Evolutionary conservation across 306 rosid species (phyloP), one percentile per base, ranked within the genome.

Genomic region (Aeschynomene evenia): DNA sequence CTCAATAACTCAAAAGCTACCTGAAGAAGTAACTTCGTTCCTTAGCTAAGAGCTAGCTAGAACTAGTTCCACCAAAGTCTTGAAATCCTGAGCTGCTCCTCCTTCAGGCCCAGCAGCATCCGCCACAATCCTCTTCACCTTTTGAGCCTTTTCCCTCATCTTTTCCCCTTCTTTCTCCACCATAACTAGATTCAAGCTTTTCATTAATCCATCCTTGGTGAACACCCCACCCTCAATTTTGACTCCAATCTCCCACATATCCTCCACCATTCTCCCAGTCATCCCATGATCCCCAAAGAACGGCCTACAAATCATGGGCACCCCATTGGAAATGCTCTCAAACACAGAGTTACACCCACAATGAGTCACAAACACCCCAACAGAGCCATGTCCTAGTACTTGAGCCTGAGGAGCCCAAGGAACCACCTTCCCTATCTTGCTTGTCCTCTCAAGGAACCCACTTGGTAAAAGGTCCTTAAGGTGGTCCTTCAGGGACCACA

Each of bases 271-370:
- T 36, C 81, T 71, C 1, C 59, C 81, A 18, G 52, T 28, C 77
- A 86, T 70, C 13, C 37, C 51, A 0, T 86, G 82, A 48, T 86
- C 91, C 24, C 81, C 88, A n/a, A 81, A 83, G 10, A 65, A 81
- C 0, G 84, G 88, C 75, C 86, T 61, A 33, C 79, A 66, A 2
- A 86, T 76, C 84, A 87, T 78, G 1, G 92, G 89, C 16, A 87
- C 89, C 14, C 79, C 85, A 39, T 59, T 71, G 2, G 73, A 76
- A 9, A 88, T 48, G 29, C 87, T 67, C 70, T 88, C 90, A 31
- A 11, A 65, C 3, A 83, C 84, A 0, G 90, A 83, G 76, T 83
- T 85, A 19, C 73, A 29, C 11, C 86, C 89, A 33, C 80, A 59
- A 3, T 87, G 93, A 6, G 88, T 80, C 80, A 85, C 81, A 48